Conservation (phyloP, 306 rosid species). For the Vachellia pachyceras region DNA sequence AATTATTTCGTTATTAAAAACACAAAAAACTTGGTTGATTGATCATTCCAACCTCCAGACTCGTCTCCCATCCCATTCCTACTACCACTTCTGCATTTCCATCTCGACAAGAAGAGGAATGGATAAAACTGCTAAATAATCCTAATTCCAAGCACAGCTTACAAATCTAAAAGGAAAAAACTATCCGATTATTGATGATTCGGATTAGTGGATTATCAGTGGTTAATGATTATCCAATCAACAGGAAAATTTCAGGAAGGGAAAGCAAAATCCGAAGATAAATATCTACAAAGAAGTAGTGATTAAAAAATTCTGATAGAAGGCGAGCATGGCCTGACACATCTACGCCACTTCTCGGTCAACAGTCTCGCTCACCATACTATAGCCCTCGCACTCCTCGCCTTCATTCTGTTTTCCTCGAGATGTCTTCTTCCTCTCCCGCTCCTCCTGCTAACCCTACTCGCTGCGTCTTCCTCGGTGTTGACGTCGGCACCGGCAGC, state of each 20-base stretch:
- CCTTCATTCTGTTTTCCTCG: slow-evolving; percentile 35
- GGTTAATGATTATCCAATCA: background rate
- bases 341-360: slow-evolving; percentile 40
- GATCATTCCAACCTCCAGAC: slow-evolving; percentile 4
- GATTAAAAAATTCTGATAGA: slow-evolving; percentile 39
- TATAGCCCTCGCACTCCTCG: slow-evolving; percentile 9
- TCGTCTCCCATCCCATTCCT: background rate
- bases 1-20: too few relatives aligned
- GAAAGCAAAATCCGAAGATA: background rate
- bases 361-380: slow-evolving; percentile 26
- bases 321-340: slow-evolving; percentile 44
- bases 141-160: background rate
- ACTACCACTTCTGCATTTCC: background rate
- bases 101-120: too few relatives aligned
- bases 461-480: slow-evolving; percentile 78
- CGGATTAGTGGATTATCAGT: background rate
- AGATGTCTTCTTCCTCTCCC: slow-evolving; percentile 55
- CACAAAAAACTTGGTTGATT: background rate
- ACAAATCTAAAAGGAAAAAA: background rate
- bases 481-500: slow-evolving; percentile 96
- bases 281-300: background rate
- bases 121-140: too few relatives aligned
- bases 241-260: slow-evolving; percentile 2
- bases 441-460: slow-evolving; percentile 19
- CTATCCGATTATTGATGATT: background rate